Evolutionary conservation across 306 rosid genomes (phyloP), one percentile per base, ranked within the genome.

Genomic region (Begonia fuchsioides): DNA sequence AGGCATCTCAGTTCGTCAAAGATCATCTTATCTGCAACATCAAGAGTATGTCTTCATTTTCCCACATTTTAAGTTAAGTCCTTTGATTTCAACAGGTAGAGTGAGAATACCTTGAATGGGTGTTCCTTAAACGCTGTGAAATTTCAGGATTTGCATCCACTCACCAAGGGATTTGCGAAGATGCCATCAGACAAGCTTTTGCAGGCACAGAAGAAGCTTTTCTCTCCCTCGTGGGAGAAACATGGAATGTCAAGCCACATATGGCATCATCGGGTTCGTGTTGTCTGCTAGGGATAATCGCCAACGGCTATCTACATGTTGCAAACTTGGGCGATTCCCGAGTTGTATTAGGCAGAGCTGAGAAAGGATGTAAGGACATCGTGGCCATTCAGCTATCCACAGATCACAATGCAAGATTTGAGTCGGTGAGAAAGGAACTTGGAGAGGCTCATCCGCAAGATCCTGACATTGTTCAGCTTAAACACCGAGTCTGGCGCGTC

Each of bases 251-350:
- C 49, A 73, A 63, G 44, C 82, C 94, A 48, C 70, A 86, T 45
- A 77, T 86, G 61, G 94, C 96, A 18, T 68, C 86, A 13, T 52
- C 76, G 1, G 94, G 94, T 17, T 50, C 96, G 51, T 86, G 96
- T 60, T 79, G 94, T 57, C 60, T 86, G 76, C 76, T 72, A 5
- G 96, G 96, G 65, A 60, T 79, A 53, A 67, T 86, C 43, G 77
- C 73, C 77, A 72, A 66, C 13, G 92, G 90, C 38, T 57, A 55
- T 51, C 10, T 86, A 3, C 75, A 74, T 62, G 38, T 81, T 18
- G 96, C 96, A 47, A 86, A 86, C 44, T 83, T 69, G 0, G 96
- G 96, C 43, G 96, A 86, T 54, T 86, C 96, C 0, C 64, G 92
- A 52, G 78, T 46, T 4, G 90, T 86, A 53, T 52, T 86, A 32